Base-by-base conservation (phyloP, 768 basidiomycete genomes). In the Phlegmacium glaucopus region DNA sequence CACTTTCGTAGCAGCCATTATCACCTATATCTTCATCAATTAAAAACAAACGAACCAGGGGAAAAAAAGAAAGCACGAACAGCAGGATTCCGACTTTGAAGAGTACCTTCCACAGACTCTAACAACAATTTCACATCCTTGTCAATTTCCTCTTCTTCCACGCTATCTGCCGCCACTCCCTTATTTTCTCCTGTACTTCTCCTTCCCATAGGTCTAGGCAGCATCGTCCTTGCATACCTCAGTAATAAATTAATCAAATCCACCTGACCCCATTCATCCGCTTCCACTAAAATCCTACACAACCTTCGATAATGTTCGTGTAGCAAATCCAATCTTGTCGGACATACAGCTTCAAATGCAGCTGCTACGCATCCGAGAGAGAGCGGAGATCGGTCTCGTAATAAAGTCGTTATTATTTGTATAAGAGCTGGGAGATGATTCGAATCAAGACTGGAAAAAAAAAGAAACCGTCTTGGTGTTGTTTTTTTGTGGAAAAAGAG, bases 201-300 rank as follows among this genome's bases (percentile, higher is more conserved):
- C 8, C 65, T 61, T 15, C 66, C 54, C 1, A 63, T 65, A 9
- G 90, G 85, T 51, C 83, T 72, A 2, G 80, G 77, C 27, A 96
- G 74, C 91, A 95, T 94, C 0, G 77, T 79, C 42, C 94, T 72
- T 3, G 81, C 89, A 61, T 99, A 99, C 49, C 89, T 73, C 46
- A 84, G 67, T 27, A 99, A 75, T 11, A 98, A 73, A 37, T 85
- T 78, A 50, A 95, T 73, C 15, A 93, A 65, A 39, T 85, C 80
- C 6, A 87, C 80, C 64, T 97, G 96, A 0, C 93, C 94, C 96
- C 96, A 99, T 63, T 96, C 95, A 57, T 99, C 96, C 4, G 87
- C 84, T 57, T 99, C 94, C 28, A 92, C 76, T 2, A 98, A 70
- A n/a, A 88, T 72, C 36, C 77, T 76, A 61, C 93, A 96, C 26